Conservation (phyloP, 164 flowering plant genomes). For the Akebia trifoliata region DNA sequence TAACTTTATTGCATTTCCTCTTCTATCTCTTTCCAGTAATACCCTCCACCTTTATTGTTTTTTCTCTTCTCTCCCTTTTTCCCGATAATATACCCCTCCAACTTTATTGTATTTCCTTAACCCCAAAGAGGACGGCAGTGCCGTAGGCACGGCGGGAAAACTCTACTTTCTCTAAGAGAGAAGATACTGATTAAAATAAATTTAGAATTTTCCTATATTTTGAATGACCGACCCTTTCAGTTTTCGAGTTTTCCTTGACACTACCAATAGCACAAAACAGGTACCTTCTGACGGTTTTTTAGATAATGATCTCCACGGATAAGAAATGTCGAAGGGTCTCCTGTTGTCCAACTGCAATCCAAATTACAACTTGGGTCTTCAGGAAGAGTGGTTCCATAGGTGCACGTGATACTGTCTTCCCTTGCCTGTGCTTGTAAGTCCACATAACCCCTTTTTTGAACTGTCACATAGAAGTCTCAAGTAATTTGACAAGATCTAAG, state of each 20-base stretch:
- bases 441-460: constrained; percentile 58
- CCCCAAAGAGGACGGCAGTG: too few species aligned
- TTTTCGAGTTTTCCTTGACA: neutral
- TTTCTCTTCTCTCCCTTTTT: too few species aligned
- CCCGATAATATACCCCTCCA: too few species aligned
- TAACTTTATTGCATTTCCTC: too few species aligned
- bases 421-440: constrained; percentile 36
- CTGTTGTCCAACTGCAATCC: constrained; percentile 40
- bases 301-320: constrained; percentile 45
- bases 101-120: too few species aligned
- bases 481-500: neutral
- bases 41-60: too few species aligned
- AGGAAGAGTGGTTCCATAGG: constrained; percentile 45
- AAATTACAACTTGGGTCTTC: constrained; percentile 33
- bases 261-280: neutral
- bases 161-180: too few species aligned
- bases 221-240: neutral
- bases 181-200: too few species aligned
- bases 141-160: too few species aligned
- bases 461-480: constrained; percentile 28
- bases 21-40: too few species aligned
- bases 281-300: constrained; percentile 39
- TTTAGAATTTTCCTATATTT: too few species aligned
- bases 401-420: constrained; percentile 30
- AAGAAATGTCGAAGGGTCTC: constrained; percentile 52